Conservation (phyloP, 2,329 filamentous ascomycete genomes). For the Colletotrichum shisoi region DNA sequence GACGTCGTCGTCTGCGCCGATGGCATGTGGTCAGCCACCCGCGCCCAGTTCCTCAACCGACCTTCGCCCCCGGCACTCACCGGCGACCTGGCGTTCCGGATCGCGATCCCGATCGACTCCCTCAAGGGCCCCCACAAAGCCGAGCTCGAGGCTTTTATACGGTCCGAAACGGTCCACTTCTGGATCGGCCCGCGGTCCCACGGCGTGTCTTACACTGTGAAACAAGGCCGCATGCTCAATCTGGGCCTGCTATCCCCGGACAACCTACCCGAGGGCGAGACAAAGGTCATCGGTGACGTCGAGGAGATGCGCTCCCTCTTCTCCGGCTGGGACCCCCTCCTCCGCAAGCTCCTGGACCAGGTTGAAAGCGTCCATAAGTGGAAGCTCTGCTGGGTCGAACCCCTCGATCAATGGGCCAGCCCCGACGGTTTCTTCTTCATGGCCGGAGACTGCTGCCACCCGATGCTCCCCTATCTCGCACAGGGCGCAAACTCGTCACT, state of each 20-base stretch:
- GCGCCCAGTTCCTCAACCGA: slow-evolving; percentile 55
- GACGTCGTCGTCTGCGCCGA: slow-evolving; percentile 60
- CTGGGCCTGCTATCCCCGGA: slow-evolving; percentile 46
- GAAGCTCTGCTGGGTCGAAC: slow-evolving; percentile 55
- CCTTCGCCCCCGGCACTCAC: slow-evolving; percentile 58
- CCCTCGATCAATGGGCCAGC: slow-evolving; percentile 53
- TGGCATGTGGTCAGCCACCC: slow-evolving; percentile 55
- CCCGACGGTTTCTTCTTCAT: slow-evolving; percentile 51
- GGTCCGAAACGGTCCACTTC: slow-evolving; percentile 59
- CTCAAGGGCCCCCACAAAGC: slow-evolving; percentile 52
- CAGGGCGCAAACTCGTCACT: slow-evolving; percentile 50
- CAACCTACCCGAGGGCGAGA: slow-evolving; percentile 36
- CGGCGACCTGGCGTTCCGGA: slow-evolving; percentile 64
- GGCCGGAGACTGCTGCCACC: slow-evolving; percentile 56
- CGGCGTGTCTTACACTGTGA: slow-evolving; percentile 58
- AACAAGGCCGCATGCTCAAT: slow-evolving; percentile 55
- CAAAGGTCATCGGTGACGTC: slow-evolving; percentile 45
- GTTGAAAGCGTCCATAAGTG: slow-evolving; percentile 56
- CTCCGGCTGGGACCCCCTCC: slow-evolving; percentile 48
- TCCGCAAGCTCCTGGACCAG: slow-evolving; percentile 48
- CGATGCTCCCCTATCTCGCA: slow-evolving; percentile 59
- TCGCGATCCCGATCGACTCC: slow-evolving; percentile 58
- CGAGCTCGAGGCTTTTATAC: slow-evolving; percentile 55
- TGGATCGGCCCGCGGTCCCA: slow-evolving; percentile 63
- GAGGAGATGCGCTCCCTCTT: slow-evolving; percentile 50